Conservation (phyloP, 192 early-diverging fungal species). For the Backusella luteola region DNA sequence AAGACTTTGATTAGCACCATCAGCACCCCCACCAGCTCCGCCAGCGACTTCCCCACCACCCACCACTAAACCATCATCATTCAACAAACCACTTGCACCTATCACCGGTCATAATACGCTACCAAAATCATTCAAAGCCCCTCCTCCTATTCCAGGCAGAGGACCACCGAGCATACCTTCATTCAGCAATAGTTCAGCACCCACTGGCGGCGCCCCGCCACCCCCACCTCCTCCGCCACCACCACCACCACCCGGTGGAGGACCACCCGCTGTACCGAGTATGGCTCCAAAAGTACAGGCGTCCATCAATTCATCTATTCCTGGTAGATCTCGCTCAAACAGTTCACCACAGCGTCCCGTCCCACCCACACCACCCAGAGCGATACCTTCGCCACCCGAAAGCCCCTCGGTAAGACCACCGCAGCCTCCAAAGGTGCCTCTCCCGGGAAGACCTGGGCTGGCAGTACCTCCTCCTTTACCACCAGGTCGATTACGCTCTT, state of each 20-base stretch:
- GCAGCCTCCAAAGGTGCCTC: slow-evolving; percentile 32
- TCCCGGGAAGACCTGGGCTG: slow-evolving; percentile 14
- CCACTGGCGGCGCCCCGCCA: neutral
- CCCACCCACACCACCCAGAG: slow-evolving; percentile 22
- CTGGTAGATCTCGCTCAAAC: slow-evolving; percentile 40
- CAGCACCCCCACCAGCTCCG: slow-evolving; percentile 10
- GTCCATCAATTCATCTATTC: slow-evolving; percentile 25
- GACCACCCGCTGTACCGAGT: slow-evolving; percentile 15
- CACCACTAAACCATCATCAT: slow-evolving; percentile 1
- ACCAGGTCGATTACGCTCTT: slow-evolving; percentile 26
- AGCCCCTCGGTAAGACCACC: slow-evolving; percentile 1
- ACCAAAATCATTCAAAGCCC: slow-evolving; percentile 22
- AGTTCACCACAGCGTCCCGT: slow-evolving; percentile 36
- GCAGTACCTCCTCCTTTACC: slow-evolving; percentile 24
- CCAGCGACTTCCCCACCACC: slow-evolving; percentile 7
- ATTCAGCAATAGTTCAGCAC: neutral
- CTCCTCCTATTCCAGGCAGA: slow-evolving; percentile 25
- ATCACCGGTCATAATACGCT: slow-evolving; percentile 7
- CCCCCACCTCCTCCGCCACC: slow-evolving; percentile 31
- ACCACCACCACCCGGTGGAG: slow-evolving; percentile 24
- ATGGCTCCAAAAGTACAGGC: slow-evolving; percentile 19
- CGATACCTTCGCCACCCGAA: slow-evolving; percentile 24
- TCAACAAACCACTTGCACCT: slow-evolving; percentile 4
- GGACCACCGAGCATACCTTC: slow-evolving; percentile 4
- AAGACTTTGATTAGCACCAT: neutral